These are phyloP conservation scores for Dissophora ornata DNA, from an alignment of 192 early-diverging fungal genomes.

Conservation along the genomic window DNA sequence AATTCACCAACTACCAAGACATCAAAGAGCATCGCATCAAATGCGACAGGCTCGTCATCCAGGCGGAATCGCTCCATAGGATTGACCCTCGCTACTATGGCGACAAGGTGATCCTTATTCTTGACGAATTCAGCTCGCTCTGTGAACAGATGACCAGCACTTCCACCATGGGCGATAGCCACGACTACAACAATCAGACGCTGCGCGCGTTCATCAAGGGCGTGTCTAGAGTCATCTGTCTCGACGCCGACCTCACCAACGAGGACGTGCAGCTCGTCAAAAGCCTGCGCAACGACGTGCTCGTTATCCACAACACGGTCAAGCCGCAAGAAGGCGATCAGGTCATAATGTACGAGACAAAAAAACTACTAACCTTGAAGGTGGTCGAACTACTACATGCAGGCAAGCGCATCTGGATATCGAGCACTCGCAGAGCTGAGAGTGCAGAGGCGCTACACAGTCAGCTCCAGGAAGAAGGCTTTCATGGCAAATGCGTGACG, in stretches of 20 bases:
- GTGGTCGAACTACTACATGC: not conserved
- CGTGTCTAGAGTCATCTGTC: constrained; percentile 12
- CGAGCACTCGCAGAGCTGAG: constrained; percentile 15
- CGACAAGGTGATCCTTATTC: constrained; percentile 13
- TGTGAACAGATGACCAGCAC: constrained; percentile 19
- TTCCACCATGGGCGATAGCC: constrained; percentile 11
- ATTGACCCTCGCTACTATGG: constrained; percentile 11
- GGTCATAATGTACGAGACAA: constrained; percentile 18
- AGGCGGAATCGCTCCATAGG: constrained; percentile 17
- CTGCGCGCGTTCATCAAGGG: constrained; percentile 8
- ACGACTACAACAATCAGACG: not conserved
- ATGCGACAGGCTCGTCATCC: constrained; percentile 13
- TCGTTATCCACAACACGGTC: constrained; percentile 25
- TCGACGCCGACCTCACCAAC: constrained; percentile 21
- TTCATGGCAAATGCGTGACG: constrained; percentile 12
- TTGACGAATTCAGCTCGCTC: constrained; percentile 34
- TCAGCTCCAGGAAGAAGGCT: constrained; percentile 4
- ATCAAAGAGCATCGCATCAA: not conserved
- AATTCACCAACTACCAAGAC: constrained; percentile 15
- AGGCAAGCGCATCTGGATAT: constrained; percentile 17
- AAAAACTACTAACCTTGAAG: not conserved
- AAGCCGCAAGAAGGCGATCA: constrained; percentile 11
- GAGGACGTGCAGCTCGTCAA: constrained; percentile 11
- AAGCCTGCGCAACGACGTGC: constrained; percentile 14
- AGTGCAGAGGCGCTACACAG: constrained; percentile 18